phyloP scores from a whole-genome alignment of 2,329 filamentous ascomycete species.

The Blumeria hordei region DNA sequence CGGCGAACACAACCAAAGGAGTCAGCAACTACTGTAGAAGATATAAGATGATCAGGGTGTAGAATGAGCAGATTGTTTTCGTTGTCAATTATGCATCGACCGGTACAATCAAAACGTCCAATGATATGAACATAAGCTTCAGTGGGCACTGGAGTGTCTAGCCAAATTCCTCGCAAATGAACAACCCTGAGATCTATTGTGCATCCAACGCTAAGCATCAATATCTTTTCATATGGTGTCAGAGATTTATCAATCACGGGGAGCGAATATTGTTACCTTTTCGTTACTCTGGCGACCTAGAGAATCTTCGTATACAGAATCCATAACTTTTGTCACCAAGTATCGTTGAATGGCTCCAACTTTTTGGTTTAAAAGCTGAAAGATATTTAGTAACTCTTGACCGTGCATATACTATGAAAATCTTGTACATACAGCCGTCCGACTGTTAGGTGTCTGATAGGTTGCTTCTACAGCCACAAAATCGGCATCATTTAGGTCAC shows the following conservation, averaged over 20 bases:
- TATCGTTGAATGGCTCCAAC: conserved; percentile 67
- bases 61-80: conserved; percentile 64
- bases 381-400: conserved; percentile 32
- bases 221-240: conserved; percentile 27
- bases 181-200: conserved; percentile 42
- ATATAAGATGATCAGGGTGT: conserved; percentile 87
- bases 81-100: conserved; percentile 66
- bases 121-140: conserved; percentile 72
- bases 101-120: conserved; percentile 43
- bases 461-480: conserved; percentile 48
- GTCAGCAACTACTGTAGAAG: conserved; percentile 86
- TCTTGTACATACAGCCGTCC: conserved; percentile 28
- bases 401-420: conserved; percentile 12
- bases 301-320: conserved; percentile 41
- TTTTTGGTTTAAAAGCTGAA: conserved; percentile 37
- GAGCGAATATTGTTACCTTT: conserved; percentile 32
- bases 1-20: conserved; percentile 80
- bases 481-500: conserved; percentile 39
- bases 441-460: conserved; percentile 14
- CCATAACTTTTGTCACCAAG: conserved; percentile 48
- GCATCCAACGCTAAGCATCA: conserved; percentile 61
- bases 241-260: not conserved
- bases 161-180: conserved; percentile 66
- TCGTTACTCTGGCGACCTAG: conserved; percentile 36
- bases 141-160: conserved; percentile 49